A percentile compares a stretch with the other conserved stretches of the same genome.
Evolutionary conservation across 176 grass and related monocot species (phyloP).

Genomic region (Leersia perrieri): DNA sequence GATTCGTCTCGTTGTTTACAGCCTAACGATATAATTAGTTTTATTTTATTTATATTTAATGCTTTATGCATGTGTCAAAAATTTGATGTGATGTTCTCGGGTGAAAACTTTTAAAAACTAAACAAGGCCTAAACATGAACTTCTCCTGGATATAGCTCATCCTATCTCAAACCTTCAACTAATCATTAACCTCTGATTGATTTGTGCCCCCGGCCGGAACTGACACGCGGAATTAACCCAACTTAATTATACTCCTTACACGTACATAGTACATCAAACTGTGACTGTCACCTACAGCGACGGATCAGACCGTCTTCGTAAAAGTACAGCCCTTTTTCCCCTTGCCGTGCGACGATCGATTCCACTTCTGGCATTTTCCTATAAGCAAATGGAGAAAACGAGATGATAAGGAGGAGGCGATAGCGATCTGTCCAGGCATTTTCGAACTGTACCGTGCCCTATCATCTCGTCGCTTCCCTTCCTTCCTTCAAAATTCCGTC

Average conservation of each 20-base stretch:
- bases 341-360: not conserved
- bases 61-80: no score
- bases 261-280: not conserved
- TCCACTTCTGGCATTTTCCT: not conserved
- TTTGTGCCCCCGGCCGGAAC: not conserved
- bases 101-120: no score
- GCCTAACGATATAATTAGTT: no score
- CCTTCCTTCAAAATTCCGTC: no score
- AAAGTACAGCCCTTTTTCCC: not conserved
- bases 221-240: not conserved
- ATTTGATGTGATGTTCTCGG: no score
- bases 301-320: not conserved
- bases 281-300: not conserved
- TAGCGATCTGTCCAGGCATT: not conserved
- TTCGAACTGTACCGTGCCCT: conserved; percentile 5
- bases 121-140: no score
- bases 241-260: not conserved
- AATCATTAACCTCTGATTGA: no score
- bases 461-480: not conserved
- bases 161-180: no score
- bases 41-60: no score
- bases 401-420: conserved; percentile 12
- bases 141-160: no score
- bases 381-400: not conserved
- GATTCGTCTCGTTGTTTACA: no score